Evolutionary conservation across 1,284 basidiomycete genomes (phyloP).

Genomic region (Naganishia cerealis): DNA sequence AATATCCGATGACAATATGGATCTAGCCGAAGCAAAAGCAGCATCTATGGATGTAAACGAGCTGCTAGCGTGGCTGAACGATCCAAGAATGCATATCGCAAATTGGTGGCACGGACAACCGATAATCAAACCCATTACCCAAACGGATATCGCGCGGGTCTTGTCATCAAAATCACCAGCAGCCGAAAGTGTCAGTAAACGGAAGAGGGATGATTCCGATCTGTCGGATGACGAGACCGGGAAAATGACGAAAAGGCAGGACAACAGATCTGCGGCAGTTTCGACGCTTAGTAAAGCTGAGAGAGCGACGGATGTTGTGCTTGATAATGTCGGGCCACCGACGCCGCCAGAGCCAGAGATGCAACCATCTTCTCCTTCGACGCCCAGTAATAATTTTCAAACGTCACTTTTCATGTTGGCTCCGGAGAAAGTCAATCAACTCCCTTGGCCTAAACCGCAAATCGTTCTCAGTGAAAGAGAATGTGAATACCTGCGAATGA

Average conservation of each 20-base stretch:
- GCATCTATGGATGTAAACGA: slow-evolving; percentile 20
- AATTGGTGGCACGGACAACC: slow-evolving; percentile 24
- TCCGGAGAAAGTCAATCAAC: slow-evolving; percentile 15
- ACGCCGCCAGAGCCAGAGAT: background rate
- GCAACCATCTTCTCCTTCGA: background rate
- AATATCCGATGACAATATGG: slow-evolving; percentile 12
- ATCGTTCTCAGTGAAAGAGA: background rate
- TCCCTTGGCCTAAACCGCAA: slow-evolving; percentile 23
- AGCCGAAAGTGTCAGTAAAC: slow-evolving; percentile 16
- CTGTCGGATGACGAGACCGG: background rate
- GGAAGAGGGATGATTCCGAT: slow-evolving; percentile 19
- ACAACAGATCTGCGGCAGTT: background rate
- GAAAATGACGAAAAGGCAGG: slow-evolving; percentile 14
- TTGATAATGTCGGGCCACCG: background rate
- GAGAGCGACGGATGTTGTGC: background rate
- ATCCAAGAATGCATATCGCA: slow-evolving; percentile 21
- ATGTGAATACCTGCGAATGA: slow-evolving; percentile 24
- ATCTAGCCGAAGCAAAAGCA: slow-evolving; percentile 21
- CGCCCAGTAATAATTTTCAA: background rate
- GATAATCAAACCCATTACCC: slow-evolving; percentile 10
- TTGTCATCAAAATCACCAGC: slow-evolving; percentile 5
- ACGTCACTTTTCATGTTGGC: slow-evolving; percentile 9
- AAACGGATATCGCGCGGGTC: slow-evolving; percentile 8
- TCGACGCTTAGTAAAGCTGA: background rate
- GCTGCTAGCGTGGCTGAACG: slow-evolving; percentile 22